Base-by-base conservation (phyloP, 495 filamentous ascomycete genomes). In the Penicillium paxilli region DNA sequence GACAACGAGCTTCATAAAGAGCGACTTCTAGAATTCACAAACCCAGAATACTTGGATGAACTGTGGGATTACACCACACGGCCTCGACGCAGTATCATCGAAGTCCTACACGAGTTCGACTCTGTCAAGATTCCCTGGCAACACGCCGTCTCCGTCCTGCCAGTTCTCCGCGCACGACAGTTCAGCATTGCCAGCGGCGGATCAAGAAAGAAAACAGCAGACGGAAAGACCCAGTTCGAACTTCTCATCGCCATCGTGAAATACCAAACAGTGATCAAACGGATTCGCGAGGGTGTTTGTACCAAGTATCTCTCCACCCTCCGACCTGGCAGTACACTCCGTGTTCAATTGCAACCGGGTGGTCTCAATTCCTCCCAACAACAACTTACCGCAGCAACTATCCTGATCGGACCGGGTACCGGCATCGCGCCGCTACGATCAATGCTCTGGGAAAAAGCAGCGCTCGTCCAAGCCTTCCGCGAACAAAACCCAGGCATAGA, bases 31-130 rank as follows among this genome's bases (percentile, higher is more conserved):
- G 93, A 98, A 57, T 95, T 99, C 56, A 84, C 85, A 0, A 79
- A 86, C 49, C 83, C 88, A 0, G 78, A 86, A 16, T 88, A 86
- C 64, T 79, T 90, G 9, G 91, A 98, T 59, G 95, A 99, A 55
- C 83, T 95, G 16, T 96, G 88, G 74, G 95, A 99, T 66, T 99
- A 98, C 67, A 93, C 92, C 1, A 91, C 91, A 4, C 87, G 95
- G 6, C 93, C 94, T 6, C 86, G 94, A 42, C 86, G 94, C 37
- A 92, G 87, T 55, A 95, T 97, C 58, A 69, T 99, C 7, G 94
- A 99, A 66, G 85, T 96, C 1, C 76, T 99, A 21, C 83, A 91
- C 40, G 94, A 99, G 55, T 98, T 99, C 64, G 80, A 88, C 44
- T 83, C 81, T 5, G 89, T 98, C 41, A 84, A 83, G 51, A 84